Conservation (phyloP, 169 alveolate genomes). For the Eimeria necatrix region DNA sequence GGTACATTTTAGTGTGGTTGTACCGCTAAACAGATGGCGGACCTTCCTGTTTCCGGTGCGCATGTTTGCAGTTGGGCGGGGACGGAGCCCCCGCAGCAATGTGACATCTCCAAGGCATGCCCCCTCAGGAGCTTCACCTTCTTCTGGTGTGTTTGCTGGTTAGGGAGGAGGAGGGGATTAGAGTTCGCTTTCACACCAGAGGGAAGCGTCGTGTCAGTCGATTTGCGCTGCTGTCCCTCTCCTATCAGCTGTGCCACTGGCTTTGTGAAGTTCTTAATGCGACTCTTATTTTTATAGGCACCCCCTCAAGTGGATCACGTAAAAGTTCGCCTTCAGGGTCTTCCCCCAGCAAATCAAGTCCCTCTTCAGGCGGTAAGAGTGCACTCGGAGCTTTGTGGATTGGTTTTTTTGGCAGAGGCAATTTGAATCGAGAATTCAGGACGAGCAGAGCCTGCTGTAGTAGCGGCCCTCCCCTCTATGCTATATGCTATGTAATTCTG, state of each 20-base stretch:
- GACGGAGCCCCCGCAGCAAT: too few species aligned
- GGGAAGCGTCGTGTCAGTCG: too few species aligned
- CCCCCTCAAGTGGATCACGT: neutral
- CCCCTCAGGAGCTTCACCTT: neutral
- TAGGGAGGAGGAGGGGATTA: neutral
- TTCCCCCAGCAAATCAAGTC: neutral
- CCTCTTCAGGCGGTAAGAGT: neutral
- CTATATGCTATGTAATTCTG: too few species aligned
- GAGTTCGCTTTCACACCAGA: neutral
- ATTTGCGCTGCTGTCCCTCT: neutral
- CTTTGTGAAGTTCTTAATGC: neutral
- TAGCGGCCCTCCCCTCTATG: too few species aligned
- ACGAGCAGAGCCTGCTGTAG: too few species aligned
- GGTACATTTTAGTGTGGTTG: neutral
- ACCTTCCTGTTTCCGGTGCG: neutral
- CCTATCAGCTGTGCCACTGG: neutral
- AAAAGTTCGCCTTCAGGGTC: neutral
- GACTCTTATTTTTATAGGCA: neutral
- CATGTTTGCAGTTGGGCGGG: neutral
- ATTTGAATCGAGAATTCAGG: too few species aligned
- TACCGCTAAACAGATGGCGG: neutral
- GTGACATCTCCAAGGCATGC: neutral
- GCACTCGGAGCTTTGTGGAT: too few species aligned
- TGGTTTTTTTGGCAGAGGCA: too few species aligned
- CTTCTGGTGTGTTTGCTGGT: neutral